These are phyloP conservation scores for Rasamsonia emersonii DNA, from an alignment of 2,329 filamentous ascomycete species.

Conservation along the genomic window DNA sequence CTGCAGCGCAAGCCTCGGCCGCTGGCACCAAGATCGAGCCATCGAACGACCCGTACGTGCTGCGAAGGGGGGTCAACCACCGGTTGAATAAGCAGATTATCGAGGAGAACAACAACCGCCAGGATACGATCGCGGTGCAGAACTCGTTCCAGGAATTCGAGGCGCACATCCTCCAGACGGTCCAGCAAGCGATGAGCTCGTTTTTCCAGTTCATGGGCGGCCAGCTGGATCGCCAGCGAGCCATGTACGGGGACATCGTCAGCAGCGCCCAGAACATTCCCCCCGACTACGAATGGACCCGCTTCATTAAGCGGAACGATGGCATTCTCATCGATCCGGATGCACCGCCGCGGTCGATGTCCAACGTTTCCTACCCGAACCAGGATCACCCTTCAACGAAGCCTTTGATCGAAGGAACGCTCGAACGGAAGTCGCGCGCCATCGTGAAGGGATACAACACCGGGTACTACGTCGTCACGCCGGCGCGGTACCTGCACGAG, in stretches of 20 bases:
- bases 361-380: conserved; percentile 76
- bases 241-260: conserved; percentile 77
- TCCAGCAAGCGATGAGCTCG: conserved; percentile 73
- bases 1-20: conserved; percentile 65
- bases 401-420: conserved; percentile 74
- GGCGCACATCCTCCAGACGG: conserved; percentile 68
- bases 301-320: conserved; percentile 65
- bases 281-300: conserved; percentile 82
- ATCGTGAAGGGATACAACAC: conserved; percentile 70
- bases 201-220: conserved; percentile 74
- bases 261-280: conserved; percentile 67
- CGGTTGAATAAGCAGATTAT: conserved; percentile 82
- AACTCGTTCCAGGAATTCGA: conserved; percentile 84
- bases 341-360: conserved; percentile 62
- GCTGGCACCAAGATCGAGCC: conserved; percentile 62
- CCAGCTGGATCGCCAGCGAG: conserved; percentile 72
- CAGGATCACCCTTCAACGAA: conserved; percentile 73
- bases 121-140: conserved; percentile 87
- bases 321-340: conserved; percentile 70
- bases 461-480: conserved; percentile 83
- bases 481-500: conserved; percentile 83
- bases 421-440: conserved; percentile 86
- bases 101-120: conserved; percentile 92
- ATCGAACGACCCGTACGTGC: conserved; percentile 76
- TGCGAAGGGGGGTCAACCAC: conserved; percentile 72